These are phyloP conservation scores for Lanmaoa pseudosensibilis DNA, from an alignment of 768 basidiomycete genomes.

Conservation along the genomic window DNA sequence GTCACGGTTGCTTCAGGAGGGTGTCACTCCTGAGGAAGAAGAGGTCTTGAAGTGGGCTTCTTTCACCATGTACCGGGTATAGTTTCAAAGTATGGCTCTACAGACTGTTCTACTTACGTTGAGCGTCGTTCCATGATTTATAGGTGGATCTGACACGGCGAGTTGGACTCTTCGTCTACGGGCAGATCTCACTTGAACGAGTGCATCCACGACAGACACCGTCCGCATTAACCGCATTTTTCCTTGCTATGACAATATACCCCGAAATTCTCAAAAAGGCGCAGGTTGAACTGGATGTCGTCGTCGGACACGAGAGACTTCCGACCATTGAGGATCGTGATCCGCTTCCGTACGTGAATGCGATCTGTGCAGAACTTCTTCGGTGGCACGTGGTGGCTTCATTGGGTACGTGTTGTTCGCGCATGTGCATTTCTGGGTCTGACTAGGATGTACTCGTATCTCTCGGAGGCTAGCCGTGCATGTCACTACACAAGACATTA, in stretches of 20 bases:
- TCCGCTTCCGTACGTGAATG: constrained; percentile 15
- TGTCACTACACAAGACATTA: not conserved
- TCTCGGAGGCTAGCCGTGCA: not conserved
- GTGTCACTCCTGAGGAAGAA: constrained; percentile 10
- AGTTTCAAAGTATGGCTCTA: not conserved
- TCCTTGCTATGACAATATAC: constrained; percentile 18
- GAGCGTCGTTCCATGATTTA: not conserved
- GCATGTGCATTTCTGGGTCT: not conserved
- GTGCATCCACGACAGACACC: constrained; percentile 14
- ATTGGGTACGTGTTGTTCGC: not conserved
- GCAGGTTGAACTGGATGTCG: constrained; percentile 12
- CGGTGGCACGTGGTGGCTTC: constrained; percentile 3
- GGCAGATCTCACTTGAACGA: not conserved
- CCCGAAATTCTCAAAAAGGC: constrained; percentile 8
- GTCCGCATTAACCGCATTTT: constrained; percentile 11
- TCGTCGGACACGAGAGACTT: constrained; percentile 9
- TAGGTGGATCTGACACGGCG: constrained; percentile 29
- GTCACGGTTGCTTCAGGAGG: constrained; percentile 13
- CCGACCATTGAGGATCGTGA: constrained; percentile 11
- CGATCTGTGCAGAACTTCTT: constrained; percentile 17
- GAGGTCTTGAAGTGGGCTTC: constrained; percentile 16
- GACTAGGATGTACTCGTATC: not conserved
- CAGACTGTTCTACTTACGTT: not conserved
- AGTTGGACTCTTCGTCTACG: constrained; percentile 16
- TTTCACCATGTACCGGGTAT: constrained; percentile 19